Evolutionary conservation across 805 yeast genomes (phyloP).

Genomic region (Barnettozyma botsteinii): DNA sequence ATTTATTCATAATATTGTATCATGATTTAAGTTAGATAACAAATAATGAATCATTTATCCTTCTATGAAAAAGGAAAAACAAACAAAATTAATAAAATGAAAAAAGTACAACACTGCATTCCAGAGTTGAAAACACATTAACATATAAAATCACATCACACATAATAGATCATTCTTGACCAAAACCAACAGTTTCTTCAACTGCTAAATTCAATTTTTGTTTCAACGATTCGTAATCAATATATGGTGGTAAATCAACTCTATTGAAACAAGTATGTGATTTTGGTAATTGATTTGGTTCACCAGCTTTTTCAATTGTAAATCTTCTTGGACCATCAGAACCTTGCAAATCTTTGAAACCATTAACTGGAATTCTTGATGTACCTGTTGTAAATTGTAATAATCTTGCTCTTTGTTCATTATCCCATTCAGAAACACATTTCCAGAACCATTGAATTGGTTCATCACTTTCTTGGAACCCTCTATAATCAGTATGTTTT

Average conservation of each 20-base stretch:
- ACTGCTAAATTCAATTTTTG: slow-evolving; percentile 94
- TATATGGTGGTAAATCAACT: slow-evolving; percentile 94
- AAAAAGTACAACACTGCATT: not conserved
- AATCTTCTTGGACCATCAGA: slow-evolving; percentile 99
- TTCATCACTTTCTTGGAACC: slow-evolving; percentile 93
- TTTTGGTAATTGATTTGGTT: slow-evolving; percentile 85
- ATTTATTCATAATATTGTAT: no score
- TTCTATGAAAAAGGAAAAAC: no score
- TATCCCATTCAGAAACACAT: slow-evolving; percentile 88
- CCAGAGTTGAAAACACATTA: no score
- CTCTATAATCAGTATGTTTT: slow-evolving; percentile 97
- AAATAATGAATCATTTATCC: no score
- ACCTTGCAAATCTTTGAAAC: slow-evolving; percentile 97
- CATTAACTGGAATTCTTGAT: slow-evolving; percentile 97
- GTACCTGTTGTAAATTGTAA: slow-evolving; percentile 98
- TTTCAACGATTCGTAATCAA: slow-evolving; percentile 73
- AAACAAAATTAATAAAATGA: not conserved
- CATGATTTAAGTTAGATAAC: no score
- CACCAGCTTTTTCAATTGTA: slow-evolving; percentile 98
- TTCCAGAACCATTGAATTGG: slow-evolving; percentile 99
- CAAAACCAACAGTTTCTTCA: slow-evolving; percentile 98
- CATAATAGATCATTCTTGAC: slow-evolving; percentile 65
- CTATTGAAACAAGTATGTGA: slow-evolving; percentile 99
- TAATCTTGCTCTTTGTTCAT: slow-evolving; percentile 92
- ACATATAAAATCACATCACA: not conserved